phyloP scores from a whole-genome alignment of 1,284 basidiomycete species.

The Ustilago esculenta region DNA sequence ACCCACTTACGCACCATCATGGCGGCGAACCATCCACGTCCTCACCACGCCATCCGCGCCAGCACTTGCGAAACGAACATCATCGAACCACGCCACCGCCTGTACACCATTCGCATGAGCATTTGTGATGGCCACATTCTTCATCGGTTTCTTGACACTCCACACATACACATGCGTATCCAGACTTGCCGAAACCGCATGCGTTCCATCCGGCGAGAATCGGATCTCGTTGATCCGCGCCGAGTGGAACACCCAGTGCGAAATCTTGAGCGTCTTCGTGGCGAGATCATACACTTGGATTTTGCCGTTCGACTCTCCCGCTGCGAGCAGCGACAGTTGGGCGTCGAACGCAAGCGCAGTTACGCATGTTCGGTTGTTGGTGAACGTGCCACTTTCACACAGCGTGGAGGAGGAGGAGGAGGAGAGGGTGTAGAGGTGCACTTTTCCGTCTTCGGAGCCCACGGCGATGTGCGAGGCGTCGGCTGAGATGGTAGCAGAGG shows the following conservation, averaged over 20 bases:
- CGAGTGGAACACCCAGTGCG: constrained; percentile 84
- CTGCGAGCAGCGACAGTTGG: constrained; percentile 78
- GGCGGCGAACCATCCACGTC: constrained; percentile 22
- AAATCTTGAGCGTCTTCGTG: constrained; percentile 41
- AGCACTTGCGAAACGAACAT: constrained; percentile 74
- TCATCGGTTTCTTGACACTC: constrained; percentile 79
- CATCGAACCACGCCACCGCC: constrained; percentile 80
- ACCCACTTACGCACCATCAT: constrained; percentile 22
- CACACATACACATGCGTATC: constrained; percentile 93
- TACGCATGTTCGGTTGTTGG: constrained; percentile 71
- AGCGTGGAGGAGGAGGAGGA: constrained; percentile 7
- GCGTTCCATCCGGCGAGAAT: constrained; percentile 79
- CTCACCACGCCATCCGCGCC: constrained; percentile 77
- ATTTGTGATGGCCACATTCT: constrained; percentile 80
- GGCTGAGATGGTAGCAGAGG: constrained; percentile 70
- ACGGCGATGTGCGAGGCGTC: constrained; percentile 74
- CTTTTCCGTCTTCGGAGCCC: constrained; percentile 71
- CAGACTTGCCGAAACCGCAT: constrained; percentile 72
- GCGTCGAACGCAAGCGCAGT: constrained; percentile 83
- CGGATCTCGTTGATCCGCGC: constrained; percentile 81
- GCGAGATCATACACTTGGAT: constrained; percentile 80
- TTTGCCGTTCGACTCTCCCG: constrained; percentile 77
- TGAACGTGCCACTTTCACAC: constrained; percentile 70
- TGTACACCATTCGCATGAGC: constrained; percentile 70
- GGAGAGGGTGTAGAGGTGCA: constrained; percentile 48